These are phyloP conservation scores for Hypoxylon trugodes DNA, from an alignment of 495 filamentous ascomycete species.

Conservation along the genomic window DNA sequence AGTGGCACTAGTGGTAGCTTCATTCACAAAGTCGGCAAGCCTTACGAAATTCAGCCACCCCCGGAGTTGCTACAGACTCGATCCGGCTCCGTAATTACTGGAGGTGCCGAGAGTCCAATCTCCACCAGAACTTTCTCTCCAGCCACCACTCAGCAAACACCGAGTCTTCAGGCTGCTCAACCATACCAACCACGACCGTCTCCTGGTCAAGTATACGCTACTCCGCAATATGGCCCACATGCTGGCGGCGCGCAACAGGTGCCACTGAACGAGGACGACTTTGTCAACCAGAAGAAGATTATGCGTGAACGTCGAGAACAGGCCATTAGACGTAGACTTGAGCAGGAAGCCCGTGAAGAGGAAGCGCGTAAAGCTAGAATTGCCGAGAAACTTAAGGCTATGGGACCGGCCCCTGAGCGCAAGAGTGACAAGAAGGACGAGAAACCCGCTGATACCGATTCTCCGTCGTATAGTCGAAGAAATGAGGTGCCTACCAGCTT, in stretches of 20 bases:
- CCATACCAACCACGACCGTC: slow-evolving; percentile 61
- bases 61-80: slow-evolving; percentile 55
- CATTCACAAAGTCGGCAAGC: slow-evolving; percentile 55
- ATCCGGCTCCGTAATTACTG: slow-evolving; percentile 53
- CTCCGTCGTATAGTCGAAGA: slow-evolving; percentile 48
- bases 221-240: slow-evolving; percentile 51
- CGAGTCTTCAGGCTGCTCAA: slow-evolving; percentile 47
- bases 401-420: slow-evolving; percentile 75
- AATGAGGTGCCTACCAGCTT: slow-evolving; percentile 40
- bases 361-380: slow-evolving; percentile 83
- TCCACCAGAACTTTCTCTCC: slow-evolving; percentile 57
- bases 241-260: slow-evolving; percentile 44
- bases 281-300: slow-evolving; percentile 77
- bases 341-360: slow-evolving; percentile 84
- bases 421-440: slow-evolving; percentile 59
- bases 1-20: slow-evolving; percentile 86
- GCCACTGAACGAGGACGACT: slow-evolving; percentile 65
- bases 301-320: slow-evolving; percentile 85
- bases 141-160: slow-evolving; percentile 42
- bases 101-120: slow-evolving; percentile 56
- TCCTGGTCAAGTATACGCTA: slow-evolving; percentile 56
- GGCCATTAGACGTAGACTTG: slow-evolving; percentile 78
- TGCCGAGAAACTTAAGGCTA: slow-evolving; percentile 77
- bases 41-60: slow-evolving; percentile 56
- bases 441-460: slow-evolving; percentile 2